Evolutionary conservation across 257 asterid genomes (phyloP).

Genomic region (Fraxinus pennsylvanica): DNA sequence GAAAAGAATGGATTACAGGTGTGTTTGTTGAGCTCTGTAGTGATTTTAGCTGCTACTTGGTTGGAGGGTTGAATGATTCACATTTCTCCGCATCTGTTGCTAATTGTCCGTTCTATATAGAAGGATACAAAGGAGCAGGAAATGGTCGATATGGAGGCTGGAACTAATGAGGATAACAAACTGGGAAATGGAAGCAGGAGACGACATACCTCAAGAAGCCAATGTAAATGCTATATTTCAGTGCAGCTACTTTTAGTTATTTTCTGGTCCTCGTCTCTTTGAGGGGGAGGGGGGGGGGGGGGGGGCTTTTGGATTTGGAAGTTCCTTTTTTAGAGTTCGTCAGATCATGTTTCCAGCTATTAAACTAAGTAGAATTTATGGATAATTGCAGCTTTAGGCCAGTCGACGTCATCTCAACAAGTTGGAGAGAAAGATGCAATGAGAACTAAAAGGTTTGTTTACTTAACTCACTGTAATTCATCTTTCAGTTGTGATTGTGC

Average conservation of each 20-base stretch:
- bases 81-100: not conserved
- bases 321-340: not conserved
- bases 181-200: slow-evolving; percentile 37
- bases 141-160: slow-evolving; percentile 32
- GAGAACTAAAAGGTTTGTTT: slow-evolving; percentile 62
- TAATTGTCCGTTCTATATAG: not conserved
- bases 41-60: not conserved
- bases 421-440: slow-evolving; percentile 49
- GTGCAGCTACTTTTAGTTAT: not conserved
- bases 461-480: not conserved
- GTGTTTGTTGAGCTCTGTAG: not conserved
- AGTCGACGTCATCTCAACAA: slow-evolving; percentile 45
- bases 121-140: slow-evolving; percentile 31
- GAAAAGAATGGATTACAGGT: not conserved
- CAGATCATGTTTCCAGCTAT: not conserved
- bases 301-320: no score
- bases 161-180: slow-evolving; percentile 32
- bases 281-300: no score
- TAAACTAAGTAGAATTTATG: not conserved
- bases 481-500: not conserved
- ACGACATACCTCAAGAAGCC: slow-evolving; percentile 57
- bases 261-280: no score
- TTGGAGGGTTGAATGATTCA: not conserved
- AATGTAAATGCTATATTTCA: slow-evolving; percentile 46
- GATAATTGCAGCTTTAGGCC: slow-evolving; percentile 65